Evolutionary conservation across 306 rosid genomes (phyloP).

Genomic region (Luffa acutangula): DNA sequence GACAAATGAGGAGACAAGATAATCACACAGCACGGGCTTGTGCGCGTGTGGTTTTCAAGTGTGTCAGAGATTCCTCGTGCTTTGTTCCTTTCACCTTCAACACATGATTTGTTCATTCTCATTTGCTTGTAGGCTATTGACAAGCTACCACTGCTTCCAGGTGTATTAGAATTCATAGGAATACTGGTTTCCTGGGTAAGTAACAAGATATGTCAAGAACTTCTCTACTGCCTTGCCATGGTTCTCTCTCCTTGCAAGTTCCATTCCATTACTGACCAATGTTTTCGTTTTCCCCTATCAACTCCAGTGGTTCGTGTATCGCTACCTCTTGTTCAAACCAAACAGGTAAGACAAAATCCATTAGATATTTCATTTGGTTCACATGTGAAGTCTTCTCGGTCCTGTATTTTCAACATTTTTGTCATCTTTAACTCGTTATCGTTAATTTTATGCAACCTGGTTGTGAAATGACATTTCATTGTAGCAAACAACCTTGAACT

Average conservation of each 20-base stretch:
- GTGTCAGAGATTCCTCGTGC: background rate
- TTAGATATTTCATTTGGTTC: background rate
- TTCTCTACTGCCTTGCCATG: background rate
- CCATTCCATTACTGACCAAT: constrained; percentile 12
- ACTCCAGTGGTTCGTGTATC: constrained; percentile 89
- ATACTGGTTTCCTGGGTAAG: constrained; percentile 61
- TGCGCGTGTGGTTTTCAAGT: background rate
- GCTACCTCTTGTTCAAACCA: constrained; percentile 92
- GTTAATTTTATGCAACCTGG: background rate
- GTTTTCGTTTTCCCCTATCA: constrained; percentile 9
- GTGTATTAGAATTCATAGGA: constrained; percentile 61
- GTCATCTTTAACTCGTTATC: background rate
- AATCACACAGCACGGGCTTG: too few relatives aligned
- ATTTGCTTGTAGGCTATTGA: constrained; percentile 47
- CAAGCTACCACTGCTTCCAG: constrained; percentile 62
- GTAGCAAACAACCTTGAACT: background rate
- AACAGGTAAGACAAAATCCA: constrained; percentile 43
- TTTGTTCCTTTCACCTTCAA: background rate
- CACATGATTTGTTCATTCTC: background rate
- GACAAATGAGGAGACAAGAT: background rate
- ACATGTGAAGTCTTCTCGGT: background rate
- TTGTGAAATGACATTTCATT: background rate
- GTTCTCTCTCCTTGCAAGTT: background rate
- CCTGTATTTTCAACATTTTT: background rate
- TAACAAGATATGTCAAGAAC: background rate